phyloP scores from a whole-genome alignment of 345 rosid species.

The Salix udensis region DNA sequence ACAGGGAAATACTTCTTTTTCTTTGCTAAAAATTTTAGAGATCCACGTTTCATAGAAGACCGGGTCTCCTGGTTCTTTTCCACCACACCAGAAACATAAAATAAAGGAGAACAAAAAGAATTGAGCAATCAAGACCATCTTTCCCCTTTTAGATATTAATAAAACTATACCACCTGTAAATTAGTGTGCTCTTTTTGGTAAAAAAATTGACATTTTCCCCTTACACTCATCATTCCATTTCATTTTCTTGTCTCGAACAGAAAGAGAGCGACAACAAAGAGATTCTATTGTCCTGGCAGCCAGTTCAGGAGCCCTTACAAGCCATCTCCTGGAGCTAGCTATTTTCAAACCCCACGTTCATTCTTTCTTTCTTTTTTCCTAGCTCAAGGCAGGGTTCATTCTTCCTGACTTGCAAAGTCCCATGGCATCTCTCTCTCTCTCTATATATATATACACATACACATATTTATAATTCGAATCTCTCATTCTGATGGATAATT shows the following conservation, averaged over 20 bases:
- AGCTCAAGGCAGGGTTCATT: not conserved
- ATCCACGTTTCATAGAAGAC: constrained; percentile 32
- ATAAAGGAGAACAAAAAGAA: not conserved
- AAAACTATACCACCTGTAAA: constrained; percentile 8
- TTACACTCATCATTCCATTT: constrained; percentile 20
- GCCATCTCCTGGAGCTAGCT: constrained; percentile 28
- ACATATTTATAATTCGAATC: not conserved
- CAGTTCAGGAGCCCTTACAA: constrained; percentile 37
- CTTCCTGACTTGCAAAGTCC: not conserved
- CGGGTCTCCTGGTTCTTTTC: constrained; percentile 40
- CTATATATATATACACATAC: too few relatives aligned
- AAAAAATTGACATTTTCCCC: not conserved
- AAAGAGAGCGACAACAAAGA: constrained; percentile 21
- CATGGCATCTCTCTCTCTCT: not conserved
- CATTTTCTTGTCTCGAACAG: constrained; percentile 13
- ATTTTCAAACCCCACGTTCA: not conserved
- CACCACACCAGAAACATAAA: constrained; percentile 19
- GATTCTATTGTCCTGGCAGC: constrained; percentile 17
- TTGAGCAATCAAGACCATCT: constrained; percentile 7
- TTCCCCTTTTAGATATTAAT: not conserved
- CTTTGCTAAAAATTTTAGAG: constrained; percentile 41
- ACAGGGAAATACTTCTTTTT: not conserved
- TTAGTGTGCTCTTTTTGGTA: not conserved
- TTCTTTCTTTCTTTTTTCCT: not conserved
- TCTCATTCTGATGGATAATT: not conserved